Evolutionary conservation across 352 stramenopile species (phyloP).

Genomic region (Pythium graminicola): DNA sequence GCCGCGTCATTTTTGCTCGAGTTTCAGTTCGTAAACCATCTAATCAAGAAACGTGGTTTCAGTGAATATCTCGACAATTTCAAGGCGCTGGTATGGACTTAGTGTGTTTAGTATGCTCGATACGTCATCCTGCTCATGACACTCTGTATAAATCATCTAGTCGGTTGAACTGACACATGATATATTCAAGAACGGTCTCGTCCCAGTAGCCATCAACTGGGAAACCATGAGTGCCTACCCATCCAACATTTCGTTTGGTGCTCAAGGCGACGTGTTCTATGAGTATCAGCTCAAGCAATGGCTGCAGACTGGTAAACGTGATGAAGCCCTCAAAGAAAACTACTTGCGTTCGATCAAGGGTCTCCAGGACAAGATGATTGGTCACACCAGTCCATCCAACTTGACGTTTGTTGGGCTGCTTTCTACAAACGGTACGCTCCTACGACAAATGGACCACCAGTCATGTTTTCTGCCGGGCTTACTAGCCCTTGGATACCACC

Average conservation of each 20-base stretch:
- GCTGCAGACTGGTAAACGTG: constrained; percentile 45
- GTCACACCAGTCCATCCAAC: constrained; percentile 30
- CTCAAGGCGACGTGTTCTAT: constrained; percentile 60
- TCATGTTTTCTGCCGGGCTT: constrained; percentile 85
- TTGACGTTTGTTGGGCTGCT: constrained; percentile 45
- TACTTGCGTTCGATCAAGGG: constrained; percentile 50
- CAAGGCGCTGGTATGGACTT: constrained; percentile 30
- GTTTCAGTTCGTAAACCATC: constrained; percentile 42
- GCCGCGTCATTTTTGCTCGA: constrained; percentile 58
- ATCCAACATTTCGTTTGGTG: constrained; percentile 42
- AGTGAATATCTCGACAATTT: constrained; percentile 31
- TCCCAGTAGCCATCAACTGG: constrained; percentile 26
- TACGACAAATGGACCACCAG: constrained; percentile 73
- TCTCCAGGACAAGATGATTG: constrained; percentile 38
- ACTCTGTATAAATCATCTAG: too few relatives aligned
- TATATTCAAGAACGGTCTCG: constrained; percentile 22
- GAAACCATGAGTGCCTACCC: constrained; percentile 13
- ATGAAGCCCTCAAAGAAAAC: constrained; percentile 37
- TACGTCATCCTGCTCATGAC: too few relatives aligned
- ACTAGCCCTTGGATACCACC: constrained; percentile 54
- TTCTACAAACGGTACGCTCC: constrained; percentile 19
- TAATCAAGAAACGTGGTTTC: constrained; percentile 34
- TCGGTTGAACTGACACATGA: constrained; percentile 10
- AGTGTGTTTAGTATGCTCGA: too few relatives aligned
- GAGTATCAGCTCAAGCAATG: constrained; percentile 79